Evolutionary conservation across 2,329 filamentous ascomycete genomes (phyloP).

Genomic region (Pseudophaeomoniella oleicola): DNA sequence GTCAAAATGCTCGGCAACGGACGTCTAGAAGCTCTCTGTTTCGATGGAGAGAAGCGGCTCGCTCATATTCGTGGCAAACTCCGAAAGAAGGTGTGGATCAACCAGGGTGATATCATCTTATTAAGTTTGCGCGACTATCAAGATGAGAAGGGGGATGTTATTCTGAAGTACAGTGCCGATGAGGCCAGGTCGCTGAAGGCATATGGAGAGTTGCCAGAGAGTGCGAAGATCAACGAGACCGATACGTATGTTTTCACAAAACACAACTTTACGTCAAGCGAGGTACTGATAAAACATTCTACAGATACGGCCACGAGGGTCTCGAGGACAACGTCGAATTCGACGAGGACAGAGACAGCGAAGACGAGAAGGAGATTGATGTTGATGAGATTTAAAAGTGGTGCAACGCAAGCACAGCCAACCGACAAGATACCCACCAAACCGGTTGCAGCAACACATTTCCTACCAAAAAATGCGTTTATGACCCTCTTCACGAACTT

Average conservation of each 20-base stretch:
- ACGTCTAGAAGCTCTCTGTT: slow-evolving; percentile 83
- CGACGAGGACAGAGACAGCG: slow-evolving; percentile 71
- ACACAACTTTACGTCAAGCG: background rate
- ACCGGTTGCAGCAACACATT: no score
- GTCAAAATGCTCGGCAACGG: slow-evolving; percentile 95
- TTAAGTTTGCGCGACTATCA: slow-evolving; percentile 83
- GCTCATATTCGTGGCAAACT: slow-evolving; percentile 90
- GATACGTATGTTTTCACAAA: slow-evolving; percentile 53
- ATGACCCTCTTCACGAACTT: no score
- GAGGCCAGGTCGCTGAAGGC: slow-evolving; percentile 91
- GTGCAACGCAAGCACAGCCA: no score
- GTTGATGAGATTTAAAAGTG: slow-evolving; percentile 77
- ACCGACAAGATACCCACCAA: no score
- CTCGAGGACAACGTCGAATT: slow-evolving; percentile 98
- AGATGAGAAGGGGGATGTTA: slow-evolving; percentile 84
- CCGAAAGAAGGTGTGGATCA: slow-evolving; percentile 99
- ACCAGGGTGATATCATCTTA: slow-evolving; percentile 89
- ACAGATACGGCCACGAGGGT: slow-evolving; percentile 59
- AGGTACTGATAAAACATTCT: slow-evolving; percentile 1
- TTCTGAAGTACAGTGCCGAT: slow-evolving; percentile 90
- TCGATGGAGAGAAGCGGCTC: slow-evolving; percentile 79
- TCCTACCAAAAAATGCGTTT: no score
- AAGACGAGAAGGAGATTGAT: slow-evolving; percentile 67
- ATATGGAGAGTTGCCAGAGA: slow-evolving; percentile 93
- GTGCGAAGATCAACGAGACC: slow-evolving; percentile 99